A percentile compares a stretch with the other conserved stretches of the same genome.
Evolutionary conservation across 441 rosid species (phyloP).

Genomic region (Melastoma candidum): DNA sequence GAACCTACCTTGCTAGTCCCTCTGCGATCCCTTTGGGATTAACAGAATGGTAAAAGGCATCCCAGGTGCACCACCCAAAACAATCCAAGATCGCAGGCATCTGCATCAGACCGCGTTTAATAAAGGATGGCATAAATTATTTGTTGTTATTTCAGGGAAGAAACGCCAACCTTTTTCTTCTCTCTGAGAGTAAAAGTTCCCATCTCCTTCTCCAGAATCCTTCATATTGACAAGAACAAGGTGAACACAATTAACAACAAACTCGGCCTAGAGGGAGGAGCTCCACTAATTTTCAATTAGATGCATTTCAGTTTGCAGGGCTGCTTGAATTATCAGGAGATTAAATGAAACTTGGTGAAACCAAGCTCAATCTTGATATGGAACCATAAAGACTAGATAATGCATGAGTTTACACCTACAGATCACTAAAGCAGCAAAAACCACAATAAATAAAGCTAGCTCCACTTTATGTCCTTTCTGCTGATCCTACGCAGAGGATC

Average conservation of each 20-base stretch:
- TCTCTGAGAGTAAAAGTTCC: slow-evolving; percentile 38
- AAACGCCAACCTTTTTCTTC: slow-evolving; percentile 27
- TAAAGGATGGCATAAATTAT: background rate
- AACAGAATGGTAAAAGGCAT: slow-evolving; percentile 34
- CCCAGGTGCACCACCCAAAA: slow-evolving; percentile 49
- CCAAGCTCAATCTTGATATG: too few species aligned
- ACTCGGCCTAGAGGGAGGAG: too few species aligned
- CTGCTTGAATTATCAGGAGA: too few species aligned
- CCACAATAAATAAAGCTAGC: too few species aligned
- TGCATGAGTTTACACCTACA: too few species aligned
- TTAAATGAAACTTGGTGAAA: too few species aligned
- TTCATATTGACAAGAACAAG: slow-evolving; percentile 10
- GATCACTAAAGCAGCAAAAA: too few species aligned
- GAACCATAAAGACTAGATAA: too few species aligned
- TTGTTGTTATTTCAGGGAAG: background rate
- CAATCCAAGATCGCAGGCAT: slow-evolving; percentile 34
- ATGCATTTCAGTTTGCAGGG: too few species aligned
- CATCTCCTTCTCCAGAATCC: slow-evolving; percentile 31
- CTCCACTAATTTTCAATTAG: too few species aligned
- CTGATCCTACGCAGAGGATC: too few species aligned
- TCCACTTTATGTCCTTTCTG: too few species aligned
- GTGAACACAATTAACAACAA: background rate
- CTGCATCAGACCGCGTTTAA: slow-evolving; percentile 18
- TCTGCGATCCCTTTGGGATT: slow-evolving; percentile 35
- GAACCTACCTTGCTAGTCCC: slow-evolving; percentile 26